A percentile compares a stretch with the other conserved stretches of the same genome.
These are phyloP conservation scores for Podila clonocystis DNA, from an alignment of 192 early-diverging fungal genomes.

Conservation along the genomic window DNA sequence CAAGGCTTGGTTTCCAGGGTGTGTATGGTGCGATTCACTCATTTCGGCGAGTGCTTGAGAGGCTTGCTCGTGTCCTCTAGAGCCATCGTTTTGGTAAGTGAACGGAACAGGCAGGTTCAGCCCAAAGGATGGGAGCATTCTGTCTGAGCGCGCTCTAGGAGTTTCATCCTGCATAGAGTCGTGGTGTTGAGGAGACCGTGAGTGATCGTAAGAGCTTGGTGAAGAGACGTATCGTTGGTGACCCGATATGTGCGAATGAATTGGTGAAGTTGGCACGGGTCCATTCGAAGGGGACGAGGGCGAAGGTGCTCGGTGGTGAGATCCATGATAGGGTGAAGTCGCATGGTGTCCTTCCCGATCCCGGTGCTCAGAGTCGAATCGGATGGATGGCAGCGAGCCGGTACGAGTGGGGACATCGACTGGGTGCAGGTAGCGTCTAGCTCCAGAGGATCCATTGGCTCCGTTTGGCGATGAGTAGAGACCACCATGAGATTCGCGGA, in stretches of 20 bases:
- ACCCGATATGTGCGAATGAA: conserved; percentile 20
- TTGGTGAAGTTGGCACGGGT: conserved; percentile 6
- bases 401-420: conserved; percentile 33
- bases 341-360: conserved; percentile 13
- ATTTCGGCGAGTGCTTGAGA: not conserved
- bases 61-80: conserved; percentile 10
- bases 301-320: conserved; percentile 23
- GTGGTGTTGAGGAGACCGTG: conserved; percentile 24
- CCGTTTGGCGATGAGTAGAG: conserved; percentile 14
- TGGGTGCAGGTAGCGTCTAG: conserved; percentile 36
- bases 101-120: conserved; percentile 34
- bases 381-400: conserved; percentile 45
- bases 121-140: conserved; percentile 49
- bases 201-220: conserved; percentile 34
- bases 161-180: conserved; percentile 30
- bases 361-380: conserved; percentile 25
- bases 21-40: conserved; percentile 7
- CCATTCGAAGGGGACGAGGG: conserved; percentile 27
- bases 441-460: conserved; percentile 10
- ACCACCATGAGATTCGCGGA: conserved; percentile 29
- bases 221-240: conserved; percentile 29
- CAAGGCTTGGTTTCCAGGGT: conserved; percentile 3
- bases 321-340: conserved; percentile 12
- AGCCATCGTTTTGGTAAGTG: conserved; percentile 12
- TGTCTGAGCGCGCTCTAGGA: conserved; percentile 18